Percentiles rank a stretch among this genome's conserved stretches.
These are phyloP conservation scores for Maudiozyma saulgeensis DNA, from an alignment of 805 yeast species.

Conservation along the genomic window DNA sequence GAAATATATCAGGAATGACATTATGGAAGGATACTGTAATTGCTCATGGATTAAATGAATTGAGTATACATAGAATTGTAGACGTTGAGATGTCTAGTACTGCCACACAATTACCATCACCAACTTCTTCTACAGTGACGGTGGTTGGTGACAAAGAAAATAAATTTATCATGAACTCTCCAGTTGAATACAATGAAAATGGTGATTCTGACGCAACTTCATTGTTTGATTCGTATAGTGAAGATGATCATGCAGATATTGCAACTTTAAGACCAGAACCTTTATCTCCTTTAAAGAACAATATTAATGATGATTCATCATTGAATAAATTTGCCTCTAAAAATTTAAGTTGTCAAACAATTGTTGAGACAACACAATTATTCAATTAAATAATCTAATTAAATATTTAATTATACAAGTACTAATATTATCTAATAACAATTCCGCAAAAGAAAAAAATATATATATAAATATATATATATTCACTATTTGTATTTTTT, in stretches of 20 bases:
- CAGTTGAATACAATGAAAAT: background rate
- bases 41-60: slow-evolving; percentile 15
- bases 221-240: background rate
- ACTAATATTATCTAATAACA: background rate
- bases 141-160: too few species aligned
- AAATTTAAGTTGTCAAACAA: slow-evolving; percentile 1
- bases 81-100: slow-evolving; percentile 7
- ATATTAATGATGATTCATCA: too few species aligned
- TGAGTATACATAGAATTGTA: slow-evolving; percentile 19
- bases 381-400: too few species aligned
- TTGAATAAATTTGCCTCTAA: background rate
- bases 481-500: too few species aligned
- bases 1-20: background rate
- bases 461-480: too few species aligned
- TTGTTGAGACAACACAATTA: background rate
- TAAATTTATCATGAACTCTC: too few species aligned
- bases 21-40: slow-evolving; percentile 5
- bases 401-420: background rate
- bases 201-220: slow-evolving; percentile 1
- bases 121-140: background rate
- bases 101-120: background rate
- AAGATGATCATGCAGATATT: background rate
- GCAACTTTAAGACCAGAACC: background rate
- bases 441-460: background rate
- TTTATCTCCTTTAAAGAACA: background rate